phyloP scores from a whole-genome alignment of 805 yeast species.

The Clavispora carvajalis region DNA sequence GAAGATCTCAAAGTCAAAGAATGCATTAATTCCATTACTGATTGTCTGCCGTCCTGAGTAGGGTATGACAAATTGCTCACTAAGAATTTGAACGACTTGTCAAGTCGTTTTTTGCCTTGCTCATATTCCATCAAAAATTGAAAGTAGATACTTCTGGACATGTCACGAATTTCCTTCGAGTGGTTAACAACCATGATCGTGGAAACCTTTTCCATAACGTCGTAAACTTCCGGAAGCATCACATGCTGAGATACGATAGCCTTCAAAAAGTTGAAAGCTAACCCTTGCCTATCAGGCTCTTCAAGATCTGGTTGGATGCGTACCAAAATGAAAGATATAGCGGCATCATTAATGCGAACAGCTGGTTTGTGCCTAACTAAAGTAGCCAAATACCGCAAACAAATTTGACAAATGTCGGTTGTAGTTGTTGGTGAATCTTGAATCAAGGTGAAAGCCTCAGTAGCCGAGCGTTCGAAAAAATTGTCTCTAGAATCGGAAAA shows the following conservation, averaged over 20 bases:
- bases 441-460: constrained; percentile 55
- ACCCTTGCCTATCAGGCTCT: constrained; percentile 83
- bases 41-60: constrained; percentile 78
- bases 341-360: constrained; percentile 60
- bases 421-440: constrained; percentile 75
- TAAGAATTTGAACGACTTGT: constrained; percentile 75
- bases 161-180: constrained; percentile 72
- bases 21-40: constrained; percentile 84
- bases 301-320: constrained; percentile 81
- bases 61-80: constrained; percentile 80
- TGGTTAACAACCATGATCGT: constrained; percentile 88
- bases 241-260: constrained; percentile 71
- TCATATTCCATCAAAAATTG: constrained; percentile 92
- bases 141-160: constrained; percentile 76
- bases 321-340: constrained; percentile 66
- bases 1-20: constrained; percentile 64
- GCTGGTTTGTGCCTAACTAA: constrained; percentile 66
- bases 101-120: constrained; percentile 81
- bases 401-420: constrained; percentile 72
- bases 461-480: constrained; percentile 55
- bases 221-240: constrained; percentile 84
- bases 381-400: constrained; percentile 68
- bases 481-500: constrained; percentile 50
- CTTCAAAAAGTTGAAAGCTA: constrained; percentile 79
- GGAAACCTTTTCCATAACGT: constrained; percentile 74